Evolutionary conservation across 2,329 filamentous ascomycete species (phyloP).

Genomic region (Aspergillus arachidicola): DNA sequence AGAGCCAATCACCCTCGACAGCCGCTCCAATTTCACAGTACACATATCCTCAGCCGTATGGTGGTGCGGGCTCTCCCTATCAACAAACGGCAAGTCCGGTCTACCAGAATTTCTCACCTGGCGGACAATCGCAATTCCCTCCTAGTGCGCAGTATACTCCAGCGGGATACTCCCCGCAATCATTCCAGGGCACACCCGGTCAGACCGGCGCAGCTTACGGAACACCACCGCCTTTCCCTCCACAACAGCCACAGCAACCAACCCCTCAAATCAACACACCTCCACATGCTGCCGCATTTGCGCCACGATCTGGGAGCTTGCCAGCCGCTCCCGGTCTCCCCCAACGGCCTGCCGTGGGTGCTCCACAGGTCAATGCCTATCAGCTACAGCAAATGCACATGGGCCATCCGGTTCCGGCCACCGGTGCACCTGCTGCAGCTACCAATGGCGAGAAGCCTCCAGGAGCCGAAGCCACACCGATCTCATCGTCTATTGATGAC

Average conservation of each 20-base stretch:
- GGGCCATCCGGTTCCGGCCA: constrained; percentile 44
- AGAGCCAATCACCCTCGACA: constrained; percentile 48
- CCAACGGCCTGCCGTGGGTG: constrained; percentile 61
- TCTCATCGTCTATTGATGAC: constrained; percentile 53
- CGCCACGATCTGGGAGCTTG: constrained; percentile 56
- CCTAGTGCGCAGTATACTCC: constrained; percentile 34
- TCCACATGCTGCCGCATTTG: constrained; percentile 41
- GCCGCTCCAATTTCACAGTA: constrained; percentile 36
- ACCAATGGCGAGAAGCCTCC: constrained; percentile 33
- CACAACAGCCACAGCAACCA: constrained; percentile 44
- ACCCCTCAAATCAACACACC: constrained; percentile 46
- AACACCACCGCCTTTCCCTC: constrained; percentile 45
- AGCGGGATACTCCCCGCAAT: constrained; percentile 35
- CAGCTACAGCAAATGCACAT: constrained; percentile 62
- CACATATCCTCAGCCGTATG: constrained; percentile 46
- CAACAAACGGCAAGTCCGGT: constrained; percentile 45
- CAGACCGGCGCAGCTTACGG: constrained; percentile 41
- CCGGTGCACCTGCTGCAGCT: constrained; percentile 26
- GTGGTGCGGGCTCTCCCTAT: constrained; percentile 45
- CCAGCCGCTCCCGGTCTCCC: constrained; percentile 61
- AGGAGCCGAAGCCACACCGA: constrained; percentile 23
- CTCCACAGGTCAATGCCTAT: constrained; percentile 55
- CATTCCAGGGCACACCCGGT: constrained; percentile 28
- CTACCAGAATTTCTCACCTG: constrained; percentile 40
- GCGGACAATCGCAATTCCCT: constrained; percentile 38